Percentiles rank a stretch among this genome's conserved stretches.
Conservation (phyloP, 192 early-diverging fungal genomes). For the Endogone sp. region DNA sequence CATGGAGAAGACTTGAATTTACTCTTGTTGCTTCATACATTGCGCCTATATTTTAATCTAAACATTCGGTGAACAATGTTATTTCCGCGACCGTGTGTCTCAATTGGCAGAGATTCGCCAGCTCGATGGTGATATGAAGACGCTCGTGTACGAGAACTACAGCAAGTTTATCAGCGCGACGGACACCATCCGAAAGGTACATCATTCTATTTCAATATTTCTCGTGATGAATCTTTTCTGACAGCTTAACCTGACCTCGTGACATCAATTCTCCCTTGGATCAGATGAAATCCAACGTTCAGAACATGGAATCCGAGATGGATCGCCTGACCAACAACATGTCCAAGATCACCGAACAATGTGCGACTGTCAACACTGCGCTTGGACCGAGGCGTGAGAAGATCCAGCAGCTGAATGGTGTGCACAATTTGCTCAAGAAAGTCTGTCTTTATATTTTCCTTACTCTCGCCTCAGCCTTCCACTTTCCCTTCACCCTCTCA, state of each 20-base stretch:
- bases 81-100: background rate
- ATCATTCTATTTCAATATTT: background rate
- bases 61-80: too few relatives aligned
- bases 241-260: background rate
- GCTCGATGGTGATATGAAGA: conserved; percentile 95
- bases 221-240: background rate
- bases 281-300: conserved; percentile 82
- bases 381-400: conserved; percentile 65
- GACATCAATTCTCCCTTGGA: background rate
- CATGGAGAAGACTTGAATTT: too few relatives aligned
- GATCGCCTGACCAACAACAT: conserved; percentile 65
- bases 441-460: conserved; percentile 27
- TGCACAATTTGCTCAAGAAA: conserved; percentile 70
- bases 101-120: conserved; percentile 64
- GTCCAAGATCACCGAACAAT: conserved; percentile 50
- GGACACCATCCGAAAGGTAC: conserved; percentile 78
- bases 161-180: conserved; percentile 95
- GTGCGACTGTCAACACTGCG: conserved; percentile 48
- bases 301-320: conserved; percentile 86
- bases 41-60: too few relatives aligned
- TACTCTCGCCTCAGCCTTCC: background rate
- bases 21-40: too few relatives aligned
- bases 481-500: background rate
- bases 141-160: conserved; percentile 98
- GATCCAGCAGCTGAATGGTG: conserved; percentile 66